Evolutionary conservation across 2,329 filamentous ascomycete species (phyloP), one percentile per base, ranked within the genome.

Genomic region (Nemania diffusa): DNA sequence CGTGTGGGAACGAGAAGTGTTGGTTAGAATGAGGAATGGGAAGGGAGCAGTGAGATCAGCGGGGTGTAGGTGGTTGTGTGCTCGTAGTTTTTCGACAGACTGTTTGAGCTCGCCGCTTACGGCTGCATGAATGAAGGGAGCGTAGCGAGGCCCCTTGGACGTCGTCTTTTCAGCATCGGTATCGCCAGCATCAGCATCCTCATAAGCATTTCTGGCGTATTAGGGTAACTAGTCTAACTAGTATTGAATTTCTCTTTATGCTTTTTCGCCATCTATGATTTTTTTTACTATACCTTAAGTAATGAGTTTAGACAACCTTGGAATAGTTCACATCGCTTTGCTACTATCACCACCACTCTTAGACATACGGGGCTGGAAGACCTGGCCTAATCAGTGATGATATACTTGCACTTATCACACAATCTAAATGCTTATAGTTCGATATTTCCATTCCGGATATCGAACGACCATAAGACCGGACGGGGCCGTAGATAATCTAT

Each of bases 71-170:
- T 51, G 48, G 71, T 7, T 66, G 72, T 69, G 73, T 73, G 71
- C 72, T 72, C 72, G 69, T 52, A 13, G 66, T 68, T 51, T 57
- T 50, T 24, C 17, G 24, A 40, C 24, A 50, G 27, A 24, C 53
- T 63, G 40, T 48, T 72, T 65, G 71, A 73, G 73, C 73, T 74
- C 70, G 62, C 65, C 57, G 56, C 65, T 63, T 56, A 56, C 56
- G 51, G 60, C 27, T 59, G 32, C 34, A 6, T 60, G 42, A 55
- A 46, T 59, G 37, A 26, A 62, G 0, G 27, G n/a, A 53, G 17
- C 20, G 50, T 48, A 50, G 34, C 20, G 24, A 29, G 20, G 24
- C 32, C 24, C 37, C 37, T 17, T 2, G 20, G 50, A 27, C 27
- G 34, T 63, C 42, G 37, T 32, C 29, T 57, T 27, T 42, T 51